phyloP scores from a whole-genome alignment of 805 yeast species.

The Suhomyces faveliae region DNA sequence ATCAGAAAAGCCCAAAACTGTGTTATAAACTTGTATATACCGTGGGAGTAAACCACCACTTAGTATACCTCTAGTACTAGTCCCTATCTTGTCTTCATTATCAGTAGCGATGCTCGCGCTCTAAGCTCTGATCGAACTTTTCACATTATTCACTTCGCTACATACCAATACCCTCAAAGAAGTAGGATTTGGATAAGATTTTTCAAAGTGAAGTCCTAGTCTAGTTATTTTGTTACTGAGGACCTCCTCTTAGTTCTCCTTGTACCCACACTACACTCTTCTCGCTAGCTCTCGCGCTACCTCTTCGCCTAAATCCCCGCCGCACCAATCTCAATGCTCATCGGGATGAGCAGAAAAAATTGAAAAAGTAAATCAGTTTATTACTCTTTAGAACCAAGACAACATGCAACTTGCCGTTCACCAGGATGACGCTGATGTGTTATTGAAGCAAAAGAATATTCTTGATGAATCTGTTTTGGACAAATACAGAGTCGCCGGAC shows the following conservation, averaged over 20 bases:
- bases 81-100: too few species aligned
- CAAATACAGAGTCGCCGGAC: conserved; percentile 87
- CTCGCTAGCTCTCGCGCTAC: neutral
- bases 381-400: conserved; percentile 1
- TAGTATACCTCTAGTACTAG: too few species aligned
- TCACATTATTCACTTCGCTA: too few species aligned
- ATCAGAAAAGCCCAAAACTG: neutral
- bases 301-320: neutral
- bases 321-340: conserved; percentile 1
- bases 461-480: conserved; percentile 62
- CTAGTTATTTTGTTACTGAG: too few species aligned
- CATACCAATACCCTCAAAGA: too few species aligned
- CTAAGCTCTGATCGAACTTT: too few species aligned
- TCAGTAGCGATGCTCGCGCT: too few species aligned
- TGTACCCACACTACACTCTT: neutral
- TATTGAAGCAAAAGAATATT: conserved; percentile 70
- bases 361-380: neutral
- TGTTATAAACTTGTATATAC: neutral
- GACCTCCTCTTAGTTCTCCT: neutral
- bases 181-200: too few species aligned
- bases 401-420: conserved; percentile 73
- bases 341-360: conserved; percentile 9
- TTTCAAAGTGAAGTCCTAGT: too few species aligned
- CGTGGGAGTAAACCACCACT: too few species aligned
- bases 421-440: conserved; percentile 68